Conservation (phyloP, 2,329 filamentous ascomycete species). For the Nigrospora osmanthi region DNA sequence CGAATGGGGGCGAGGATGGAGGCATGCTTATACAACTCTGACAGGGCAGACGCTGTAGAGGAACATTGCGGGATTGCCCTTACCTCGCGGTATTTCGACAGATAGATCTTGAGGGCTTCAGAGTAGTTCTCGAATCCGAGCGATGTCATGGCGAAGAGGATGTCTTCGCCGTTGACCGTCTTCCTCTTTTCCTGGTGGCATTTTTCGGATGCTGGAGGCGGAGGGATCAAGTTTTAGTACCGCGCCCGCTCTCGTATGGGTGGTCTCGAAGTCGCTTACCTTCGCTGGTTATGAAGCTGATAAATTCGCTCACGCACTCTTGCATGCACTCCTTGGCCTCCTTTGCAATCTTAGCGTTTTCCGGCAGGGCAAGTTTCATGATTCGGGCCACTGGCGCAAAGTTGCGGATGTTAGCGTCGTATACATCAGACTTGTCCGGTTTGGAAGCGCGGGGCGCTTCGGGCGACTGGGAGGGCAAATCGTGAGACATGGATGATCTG, state of each 20-base stretch:
- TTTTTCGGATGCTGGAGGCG: slow-evolving; percentile 79
- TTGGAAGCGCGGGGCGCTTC: slow-evolving; percentile 40
- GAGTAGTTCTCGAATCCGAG: slow-evolving; percentile 98
- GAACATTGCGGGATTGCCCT: slow-evolving; percentile 25
- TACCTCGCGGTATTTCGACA: slow-evolving; percentile 97
- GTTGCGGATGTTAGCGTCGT: slow-evolving; percentile 91
- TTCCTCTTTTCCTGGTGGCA: slow-evolving; percentile 99
- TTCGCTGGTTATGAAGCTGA: slow-evolving; percentile 99
- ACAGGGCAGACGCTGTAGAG: neutral
- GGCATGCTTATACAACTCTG: no score
- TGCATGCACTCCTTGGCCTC: slow-evolving; percentile 99
- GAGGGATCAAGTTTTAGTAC: neutral
- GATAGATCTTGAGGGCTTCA: slow-evolving; percentile 95
- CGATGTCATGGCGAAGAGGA: slow-evolving; percentile 97
- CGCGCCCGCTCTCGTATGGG: neutral
- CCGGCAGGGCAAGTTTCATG: slow-evolving; percentile 95
- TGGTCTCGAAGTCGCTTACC: slow-evolving; percentile 48
- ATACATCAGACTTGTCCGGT: slow-evolving; percentile 42
- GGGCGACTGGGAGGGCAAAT: slow-evolving; percentile 44
- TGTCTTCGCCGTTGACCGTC: slow-evolving; percentile 98
- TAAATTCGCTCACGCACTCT: slow-evolving; percentile 99
- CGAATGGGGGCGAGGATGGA: neutral
- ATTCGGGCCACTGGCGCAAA: slow-evolving; percentile 95
- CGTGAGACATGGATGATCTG: slow-evolving; percentile 47
- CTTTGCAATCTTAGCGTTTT: slow-evolving; percentile 98